Base-by-base conservation (phyloP, 73 alveolate species). In the Paraurostyla sp. region DNA sequence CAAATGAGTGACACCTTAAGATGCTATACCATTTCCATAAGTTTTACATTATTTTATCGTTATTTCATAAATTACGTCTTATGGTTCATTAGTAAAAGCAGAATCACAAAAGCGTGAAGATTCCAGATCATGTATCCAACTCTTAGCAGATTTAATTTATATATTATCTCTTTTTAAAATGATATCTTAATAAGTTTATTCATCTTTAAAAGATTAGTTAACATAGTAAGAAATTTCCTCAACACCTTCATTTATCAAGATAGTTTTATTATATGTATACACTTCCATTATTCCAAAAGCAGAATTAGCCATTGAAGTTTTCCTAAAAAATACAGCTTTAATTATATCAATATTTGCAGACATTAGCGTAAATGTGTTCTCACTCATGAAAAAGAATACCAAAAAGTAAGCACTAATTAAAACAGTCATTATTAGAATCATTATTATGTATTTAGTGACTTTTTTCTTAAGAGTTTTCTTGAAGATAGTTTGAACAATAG, bases 331-430 rank as follows among this genome's bases (percentile, higher is more conserved):
- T 15, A 65, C 58, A 65, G 82, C 82, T 38, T 20, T 65, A 20
- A 65, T 1, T 3, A 65, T 30, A 65, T 65, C 82, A 22, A 65
- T 65, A 23, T 65, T 38, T 18, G 35, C 41, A 38, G 58, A 15
- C 32, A 65, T 16, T 40, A 18, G 7, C 23, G 35, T 11, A 30
- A 65, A 65, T 13, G 82, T 65, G 6, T 38, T 38, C 4, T 16
- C 56, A 38, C 82, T 65, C 4, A 65, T 33, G 25, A 36, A 65
- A 38, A 15, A 65, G 36, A 65, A 65, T 36, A 65, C 41, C 20
- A 65, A 33, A 65, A 65, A 65, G 58, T 65, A 65, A 9, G 82
- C 35, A 58, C 82, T 38, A 38, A 65, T 35, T 6, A 65, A 15
- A 33, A 22, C 56, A 65, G 82, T 58, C 15, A 38, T 65, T 32